A percentile compares a stretch with the other conserved stretches of the same genome.
Conservation (phyloP, 495 filamentous ascomycete species). For the Cercophora newfieldiana region DNA sequence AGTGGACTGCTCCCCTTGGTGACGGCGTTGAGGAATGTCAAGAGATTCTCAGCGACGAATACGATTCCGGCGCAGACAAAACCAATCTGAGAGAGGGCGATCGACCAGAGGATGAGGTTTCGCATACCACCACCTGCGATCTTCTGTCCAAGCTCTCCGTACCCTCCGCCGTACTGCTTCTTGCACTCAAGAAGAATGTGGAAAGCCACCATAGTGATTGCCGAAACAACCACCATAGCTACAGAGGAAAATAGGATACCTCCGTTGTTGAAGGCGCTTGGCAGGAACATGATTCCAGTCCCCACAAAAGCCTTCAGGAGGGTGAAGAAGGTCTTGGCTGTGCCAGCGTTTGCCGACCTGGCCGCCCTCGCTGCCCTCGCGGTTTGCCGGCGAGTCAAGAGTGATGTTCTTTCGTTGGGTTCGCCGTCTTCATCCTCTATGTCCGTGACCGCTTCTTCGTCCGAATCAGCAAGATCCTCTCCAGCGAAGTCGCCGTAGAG, state of each 20-base stretch:
- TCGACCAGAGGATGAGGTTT: conserved; percentile 56
- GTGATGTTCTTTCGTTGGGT: conserved; percentile 47
- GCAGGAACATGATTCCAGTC: conserved; percentile 69
- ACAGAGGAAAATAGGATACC: conserved; percentile 66
- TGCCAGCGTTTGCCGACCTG: conserved; percentile 55
- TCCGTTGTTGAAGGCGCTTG: conserved; percentile 67
- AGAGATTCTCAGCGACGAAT: conserved; percentile 65
- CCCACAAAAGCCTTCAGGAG: conserved; percentile 66
- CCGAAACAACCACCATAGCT: conserved; percentile 55
- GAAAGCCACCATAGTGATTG: conserved; percentile 61
- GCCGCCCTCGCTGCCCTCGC: conserved; percentile 22
- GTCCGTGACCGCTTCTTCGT: conserved; percentile 54
- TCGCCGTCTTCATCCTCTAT: conserved; percentile 49
- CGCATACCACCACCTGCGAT: conserved; percentile 55
- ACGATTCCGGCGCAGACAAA: conserved; percentile 68
- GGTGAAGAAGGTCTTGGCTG: conserved; percentile 65
- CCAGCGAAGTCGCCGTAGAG: conserved; percentile 72
- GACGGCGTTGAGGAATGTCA: conserved; percentile 58
- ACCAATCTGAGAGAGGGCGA: conserved; percentile 64
- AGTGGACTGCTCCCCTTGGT: conserved; percentile 39
- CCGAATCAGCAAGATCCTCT: conserved; percentile 66
- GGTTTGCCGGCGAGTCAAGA: conserved; percentile 53
- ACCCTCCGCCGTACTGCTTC: conserved; percentile 54
- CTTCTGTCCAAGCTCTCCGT: conserved; percentile 61
- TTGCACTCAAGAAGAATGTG: conserved; percentile 61